phyloP scores from a whole-genome alignment of 208 protist species.

The Leptomonas seymouri region DNA sequence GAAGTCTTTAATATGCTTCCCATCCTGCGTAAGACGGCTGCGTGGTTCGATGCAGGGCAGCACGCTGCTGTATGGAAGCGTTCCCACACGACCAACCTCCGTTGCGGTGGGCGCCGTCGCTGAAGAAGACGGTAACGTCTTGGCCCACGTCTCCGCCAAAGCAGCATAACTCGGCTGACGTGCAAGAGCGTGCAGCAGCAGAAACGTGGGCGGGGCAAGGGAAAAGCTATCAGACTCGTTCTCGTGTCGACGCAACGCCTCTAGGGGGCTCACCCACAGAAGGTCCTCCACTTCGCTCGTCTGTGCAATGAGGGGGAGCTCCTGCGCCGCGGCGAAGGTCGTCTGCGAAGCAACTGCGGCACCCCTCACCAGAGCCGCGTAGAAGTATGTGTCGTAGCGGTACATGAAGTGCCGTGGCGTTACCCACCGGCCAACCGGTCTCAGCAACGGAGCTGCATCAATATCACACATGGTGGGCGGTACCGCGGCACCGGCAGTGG shows the following conservation, averaged over 20 bases:
- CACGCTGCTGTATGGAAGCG: conserved; percentile 29
- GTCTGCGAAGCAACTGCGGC: conserved; percentile 1
- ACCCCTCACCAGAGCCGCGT: conserved; percentile 26
- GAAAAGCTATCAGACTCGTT: conserved; percentile 34
- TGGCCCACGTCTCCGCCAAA: conserved; percentile 32
- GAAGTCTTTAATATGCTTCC: conserved; percentile 21
- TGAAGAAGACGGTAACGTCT: background rate
- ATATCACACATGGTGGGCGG: conserved; percentile 22
- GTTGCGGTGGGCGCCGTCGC: background rate
- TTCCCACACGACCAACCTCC: background rate
- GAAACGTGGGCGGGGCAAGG: conserved; percentile 52
- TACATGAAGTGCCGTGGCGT: conserved; percentile 46
- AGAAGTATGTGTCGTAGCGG: conserved; percentile 70
- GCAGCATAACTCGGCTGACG: conserved; percentile 27
- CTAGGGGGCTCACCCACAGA: conserved; percentile 52
- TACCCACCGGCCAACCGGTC: conserved; percentile 51
- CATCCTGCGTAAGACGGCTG: conserved; percentile 9
- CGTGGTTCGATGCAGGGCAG: conserved; percentile 27
- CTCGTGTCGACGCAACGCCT: conserved; percentile 52
- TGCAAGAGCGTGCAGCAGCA: conserved; percentile 47
- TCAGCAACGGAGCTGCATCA: conserved; percentile 20
- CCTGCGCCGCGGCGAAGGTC: conserved; percentile 21
- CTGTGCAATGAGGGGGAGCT: conserved; percentile 32
- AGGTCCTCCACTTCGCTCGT: conserved; percentile 42
- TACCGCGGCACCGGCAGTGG: background rate